Conservation (phyloP, 2,329 filamentous ascomycete genomes). For the Penicillium psychrosexuale region DNA sequence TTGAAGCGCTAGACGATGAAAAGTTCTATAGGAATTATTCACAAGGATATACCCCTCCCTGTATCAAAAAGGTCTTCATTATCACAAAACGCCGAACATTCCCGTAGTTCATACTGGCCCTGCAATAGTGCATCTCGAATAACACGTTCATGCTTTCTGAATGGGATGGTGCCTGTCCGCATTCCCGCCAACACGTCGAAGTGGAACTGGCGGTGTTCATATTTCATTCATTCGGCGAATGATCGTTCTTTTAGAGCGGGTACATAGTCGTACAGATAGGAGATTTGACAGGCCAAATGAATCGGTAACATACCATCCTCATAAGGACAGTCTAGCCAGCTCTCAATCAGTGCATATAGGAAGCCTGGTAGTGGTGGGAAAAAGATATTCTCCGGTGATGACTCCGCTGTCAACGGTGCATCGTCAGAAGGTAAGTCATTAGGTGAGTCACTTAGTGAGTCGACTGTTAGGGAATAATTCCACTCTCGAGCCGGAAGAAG, state of each 20-base stretch:
- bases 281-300: not conserved
- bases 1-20: not conserved
- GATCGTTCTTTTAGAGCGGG: not conserved
- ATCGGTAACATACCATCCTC: not conserved
- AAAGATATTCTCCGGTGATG: not conserved
- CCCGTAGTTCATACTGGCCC: not conserved
- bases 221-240: not conserved
- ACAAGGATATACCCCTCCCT: not conserved
- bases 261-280: not conserved
- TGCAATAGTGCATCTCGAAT: not conserved
- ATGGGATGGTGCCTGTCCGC: not conserved
- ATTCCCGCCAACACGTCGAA: not conserved
- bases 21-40: not conserved
- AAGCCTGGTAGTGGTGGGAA: not conserved
- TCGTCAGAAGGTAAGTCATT: no score
- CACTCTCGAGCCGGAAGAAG: not conserved
- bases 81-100: not conserved
- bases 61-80: not conserved
- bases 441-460: not conserved
- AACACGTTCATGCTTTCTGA: not conserved
- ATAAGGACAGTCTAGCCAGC: not conserved
- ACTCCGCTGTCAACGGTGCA: not conserved
- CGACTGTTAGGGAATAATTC: not conserved
- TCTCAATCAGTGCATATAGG: not conserved
- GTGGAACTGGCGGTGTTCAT: not conserved